Conservation (phyloP, 2,329 filamentous ascomycete species). For the Xylaria sp. region DNA sequence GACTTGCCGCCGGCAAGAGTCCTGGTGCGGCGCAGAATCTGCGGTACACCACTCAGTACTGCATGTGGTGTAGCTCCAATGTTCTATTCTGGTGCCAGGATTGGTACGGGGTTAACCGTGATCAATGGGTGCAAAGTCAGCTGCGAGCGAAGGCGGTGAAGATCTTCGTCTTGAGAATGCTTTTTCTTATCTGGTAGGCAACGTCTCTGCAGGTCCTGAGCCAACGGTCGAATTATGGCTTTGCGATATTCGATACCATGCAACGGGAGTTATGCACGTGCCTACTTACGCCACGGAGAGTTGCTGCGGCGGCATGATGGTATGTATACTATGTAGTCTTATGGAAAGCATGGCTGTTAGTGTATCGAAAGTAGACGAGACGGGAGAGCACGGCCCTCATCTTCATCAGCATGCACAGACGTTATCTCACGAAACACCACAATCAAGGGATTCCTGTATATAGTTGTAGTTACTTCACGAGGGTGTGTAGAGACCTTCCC, state of each 20-base stretch:
- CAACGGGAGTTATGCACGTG: background rate
- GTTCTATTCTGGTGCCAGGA: constrained; percentile 11
- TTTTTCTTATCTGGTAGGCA: background rate
- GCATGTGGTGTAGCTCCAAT: background rate
- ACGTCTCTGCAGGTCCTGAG: constrained; percentile 8
- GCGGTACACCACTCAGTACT: background rate
- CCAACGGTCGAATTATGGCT: background rate
- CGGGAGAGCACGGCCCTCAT: too few relatives aligned
- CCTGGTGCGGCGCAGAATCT: background rate
- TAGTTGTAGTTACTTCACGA: background rate
- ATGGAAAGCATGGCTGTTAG: background rate
- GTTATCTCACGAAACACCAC: background rate
- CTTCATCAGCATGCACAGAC: background rate
- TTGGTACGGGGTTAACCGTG: background rate
- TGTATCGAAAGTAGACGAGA: background rate
- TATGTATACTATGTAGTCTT: background rate
- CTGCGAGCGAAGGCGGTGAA: constrained; percentile 26
- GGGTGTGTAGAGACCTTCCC: background rate
- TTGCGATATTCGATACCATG: background rate
- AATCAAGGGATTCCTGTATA: background rate
- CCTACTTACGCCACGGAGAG: background rate
- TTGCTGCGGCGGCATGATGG: background rate
- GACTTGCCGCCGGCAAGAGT: constrained; percentile 31
- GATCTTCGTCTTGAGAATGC: constrained; percentile 7
- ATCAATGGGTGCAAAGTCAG: background rate